phyloP scores from a whole-genome alignment of 257 asterid species.

The Nicotiana sylvestris region DNA sequence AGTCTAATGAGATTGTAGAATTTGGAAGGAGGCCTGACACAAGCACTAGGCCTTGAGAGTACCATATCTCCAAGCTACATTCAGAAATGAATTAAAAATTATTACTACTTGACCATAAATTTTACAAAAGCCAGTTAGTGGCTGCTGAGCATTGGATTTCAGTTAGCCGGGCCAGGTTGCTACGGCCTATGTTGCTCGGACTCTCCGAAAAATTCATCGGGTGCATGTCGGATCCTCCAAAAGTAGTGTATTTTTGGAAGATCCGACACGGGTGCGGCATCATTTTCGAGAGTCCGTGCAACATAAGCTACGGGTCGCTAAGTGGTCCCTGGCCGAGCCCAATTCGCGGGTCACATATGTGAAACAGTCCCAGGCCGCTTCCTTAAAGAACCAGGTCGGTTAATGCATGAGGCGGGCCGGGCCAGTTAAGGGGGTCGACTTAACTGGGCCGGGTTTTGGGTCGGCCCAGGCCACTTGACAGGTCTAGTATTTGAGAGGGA shows the following conservation, averaged over 20 bases:
- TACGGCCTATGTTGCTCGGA: neutral
- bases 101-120: neutral
- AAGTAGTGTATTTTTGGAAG: too few species aligned
- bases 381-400: neutral
- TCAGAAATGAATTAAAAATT: neutral
- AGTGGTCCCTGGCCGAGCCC: neutral
- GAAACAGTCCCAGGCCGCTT: neutral
- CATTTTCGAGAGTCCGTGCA: too few species aligned
- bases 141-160: neutral
- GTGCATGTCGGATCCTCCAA: too few species aligned
- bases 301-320: neutral
- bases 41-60: slow-evolving; percentile 30
- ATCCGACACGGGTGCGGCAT: too few species aligned
- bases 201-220: too few species aligned
- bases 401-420: neutral
- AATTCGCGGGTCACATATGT: neutral
- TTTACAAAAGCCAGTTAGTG: neutral
- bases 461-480: neutral
- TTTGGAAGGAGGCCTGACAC: slow-evolving; percentile 30
- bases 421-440: neutral
- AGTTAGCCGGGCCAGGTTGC: neutral
- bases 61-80: slow-evolving; percentile 40
- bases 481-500: neutral
- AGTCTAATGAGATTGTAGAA: slow-evolving; percentile 26
- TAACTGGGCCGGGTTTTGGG: neutral